Conservation (phyloP, 495 filamentous ascomycete species). For the Neurospora africana region DNA sequence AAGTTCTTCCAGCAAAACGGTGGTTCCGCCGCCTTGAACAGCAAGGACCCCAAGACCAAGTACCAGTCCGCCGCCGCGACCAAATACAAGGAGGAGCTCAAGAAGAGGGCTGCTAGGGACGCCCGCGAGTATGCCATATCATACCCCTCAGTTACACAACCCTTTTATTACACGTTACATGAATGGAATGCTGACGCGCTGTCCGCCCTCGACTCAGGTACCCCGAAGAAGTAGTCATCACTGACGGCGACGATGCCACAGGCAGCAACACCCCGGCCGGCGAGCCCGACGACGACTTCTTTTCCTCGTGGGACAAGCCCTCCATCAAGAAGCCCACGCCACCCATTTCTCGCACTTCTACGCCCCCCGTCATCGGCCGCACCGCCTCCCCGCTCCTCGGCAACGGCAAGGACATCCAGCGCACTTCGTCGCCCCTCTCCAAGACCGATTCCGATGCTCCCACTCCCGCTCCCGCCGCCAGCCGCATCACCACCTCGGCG, state of each 20-base stretch:
- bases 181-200: slow-evolving; percentile 12
- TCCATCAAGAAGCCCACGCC: slow-evolving; percentile 94
- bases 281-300: slow-evolving; percentile 87
- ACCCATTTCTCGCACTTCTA: slow-evolving; percentile 81
- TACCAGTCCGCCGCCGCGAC: slow-evolving; percentile 82
- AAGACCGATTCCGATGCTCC: slow-evolving; percentile 36
- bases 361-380: slow-evolving; percentile 73
- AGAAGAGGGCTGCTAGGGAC: slow-evolving; percentile 69
- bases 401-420: slow-evolving; percentile 53
- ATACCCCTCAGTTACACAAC: not conserved
- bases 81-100: slow-evolving; percentile 95
- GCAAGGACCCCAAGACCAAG: slow-evolving; percentile 93
- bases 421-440: slow-evolving; percentile 73
- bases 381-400: slow-evolving; percentile 84
- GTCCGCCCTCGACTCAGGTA: slow-evolving; percentile 41
- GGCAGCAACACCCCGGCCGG: slow-evolving; percentile 63
- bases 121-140: slow-evolving; percentile 54
- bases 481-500: slow-evolving; percentile 62
- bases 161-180: not conserved
- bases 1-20: slow-evolving; percentile 96
- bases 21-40: slow-evolving; percentile 82
- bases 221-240: slow-evolving; percentile 78
- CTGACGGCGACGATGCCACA: slow-evolving; percentile 54
- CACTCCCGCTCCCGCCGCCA: slow-evolving; percentile 39
- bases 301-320: slow-evolving; percentile 97